Evolutionary conservation across 106 monocot species (phyloP).

Genomic region (Dendrobium chrysotoxum): DNA sequence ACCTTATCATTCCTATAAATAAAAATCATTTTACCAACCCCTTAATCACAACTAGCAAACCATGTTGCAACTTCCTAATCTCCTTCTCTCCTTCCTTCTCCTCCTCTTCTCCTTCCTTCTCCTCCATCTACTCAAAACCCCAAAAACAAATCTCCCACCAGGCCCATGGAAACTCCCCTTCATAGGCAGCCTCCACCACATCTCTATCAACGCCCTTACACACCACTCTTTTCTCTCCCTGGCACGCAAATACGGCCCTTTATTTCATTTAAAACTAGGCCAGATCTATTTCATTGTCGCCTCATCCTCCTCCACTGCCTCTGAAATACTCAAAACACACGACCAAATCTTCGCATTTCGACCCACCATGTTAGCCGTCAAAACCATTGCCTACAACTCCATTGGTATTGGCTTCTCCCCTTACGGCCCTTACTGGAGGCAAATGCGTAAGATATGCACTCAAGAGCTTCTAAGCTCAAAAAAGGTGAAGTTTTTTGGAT

Average conservation of each 20-base stretch:
- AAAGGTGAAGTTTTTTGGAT: conserved; percentile 11
- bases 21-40: no score
- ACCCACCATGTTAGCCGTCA: not conserved
- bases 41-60: no score
- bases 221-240: conserved; percentile 14
- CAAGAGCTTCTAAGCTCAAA: conserved; percentile 14
- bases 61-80: no score
- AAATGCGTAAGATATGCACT: conserved; percentile 19
- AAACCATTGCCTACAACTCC: not conserved
- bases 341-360: conserved; percentile 18
- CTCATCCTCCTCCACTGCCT: conserved; percentile 15
- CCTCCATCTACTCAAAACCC: no score
- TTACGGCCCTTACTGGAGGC: conserved; percentile 20
- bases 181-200: conserved; percentile 20
- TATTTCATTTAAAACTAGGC: conserved; percentile 24
- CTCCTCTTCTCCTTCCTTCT: no score
- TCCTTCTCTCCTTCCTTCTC: no score
- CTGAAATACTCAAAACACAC: conserved; percentile 15
- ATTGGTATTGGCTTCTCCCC: conserved; percentile 16
- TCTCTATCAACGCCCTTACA: not conserved
- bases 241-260: conserved; percentile 11
- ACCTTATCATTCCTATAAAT: no score
- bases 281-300: conserved; percentile 1
- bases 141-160: conserved; percentile 5
- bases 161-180: conserved; percentile 21